phyloP scores from a whole-genome alignment of 768 basidiomycete genomes.

The Tricholoma bakamatsutake region DNA sequence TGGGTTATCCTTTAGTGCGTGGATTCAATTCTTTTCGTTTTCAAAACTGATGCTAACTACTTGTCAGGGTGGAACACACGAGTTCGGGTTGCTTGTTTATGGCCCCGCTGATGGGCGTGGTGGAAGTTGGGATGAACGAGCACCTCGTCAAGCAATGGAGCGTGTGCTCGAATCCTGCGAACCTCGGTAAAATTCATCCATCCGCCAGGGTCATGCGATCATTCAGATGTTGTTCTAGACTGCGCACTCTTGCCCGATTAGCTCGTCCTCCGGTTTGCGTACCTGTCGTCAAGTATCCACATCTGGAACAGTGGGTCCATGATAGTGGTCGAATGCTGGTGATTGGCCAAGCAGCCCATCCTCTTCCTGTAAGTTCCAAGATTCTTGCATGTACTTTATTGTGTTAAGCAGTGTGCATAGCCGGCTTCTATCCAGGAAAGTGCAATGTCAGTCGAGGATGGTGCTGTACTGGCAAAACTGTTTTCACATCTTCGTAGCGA shows the following conservation, averaged over 20 bases:
- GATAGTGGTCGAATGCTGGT: constrained; percentile 37
- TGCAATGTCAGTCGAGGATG: constrained; percentile 56
- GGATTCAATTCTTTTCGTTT: not conserved
- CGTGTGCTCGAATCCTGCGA: constrained; percentile 26
- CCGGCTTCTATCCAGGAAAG: constrained; percentile 43
- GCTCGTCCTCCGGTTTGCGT: constrained; percentile 28
- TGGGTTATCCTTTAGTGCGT: constrained; percentile 29
- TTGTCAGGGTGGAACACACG: constrained; percentile 29
- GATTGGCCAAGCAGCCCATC: constrained; percentile 55
- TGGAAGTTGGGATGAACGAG: constrained; percentile 23
- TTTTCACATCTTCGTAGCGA: constrained; percentile 46
- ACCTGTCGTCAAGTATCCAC: constrained; percentile 30
- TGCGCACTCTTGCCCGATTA: constrained; percentile 31
- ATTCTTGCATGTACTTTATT: not conserved
- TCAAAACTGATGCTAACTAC: constrained; percentile 1
- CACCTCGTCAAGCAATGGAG: constrained; percentile 27
- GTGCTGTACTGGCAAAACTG: constrained; percentile 51
- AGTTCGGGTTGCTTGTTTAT: constrained; percentile 26
- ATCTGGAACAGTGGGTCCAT: constrained; percentile 51
- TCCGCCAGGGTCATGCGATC: not conserved
- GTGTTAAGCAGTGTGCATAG: constrained; percentile 20
- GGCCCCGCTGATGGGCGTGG: constrained; percentile 23
- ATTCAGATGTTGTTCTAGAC: constrained; percentile 15
- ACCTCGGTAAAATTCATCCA: constrained; percentile 24
- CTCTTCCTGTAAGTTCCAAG: constrained; percentile 39